Evolutionary conservation across 2,329 filamentous ascomycete species (phyloP).

Genomic region (Colletotrichum lini): DNA sequence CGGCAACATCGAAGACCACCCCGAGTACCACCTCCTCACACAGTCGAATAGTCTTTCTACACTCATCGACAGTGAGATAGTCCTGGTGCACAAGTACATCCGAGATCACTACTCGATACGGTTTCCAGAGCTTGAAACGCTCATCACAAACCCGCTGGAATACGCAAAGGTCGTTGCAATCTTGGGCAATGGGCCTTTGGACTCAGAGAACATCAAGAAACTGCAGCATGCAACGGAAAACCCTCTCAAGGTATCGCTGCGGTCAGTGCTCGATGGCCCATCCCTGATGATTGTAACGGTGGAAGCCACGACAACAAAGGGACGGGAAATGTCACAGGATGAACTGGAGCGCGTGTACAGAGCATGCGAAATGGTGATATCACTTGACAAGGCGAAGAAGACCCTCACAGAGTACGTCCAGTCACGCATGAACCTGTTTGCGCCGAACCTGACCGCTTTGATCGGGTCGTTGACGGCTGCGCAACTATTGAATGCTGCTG

Average conservation of each 20-base stretch:
- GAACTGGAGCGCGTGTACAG: slow-evolving; percentile 82
- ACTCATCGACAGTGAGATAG: slow-evolving; percentile 92
- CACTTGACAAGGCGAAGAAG: slow-evolving; percentile 88
- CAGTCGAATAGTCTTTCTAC: slow-evolving; percentile 92
- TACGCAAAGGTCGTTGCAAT: slow-evolving; percentile 97
- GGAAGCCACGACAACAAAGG: slow-evolving; percentile 91
- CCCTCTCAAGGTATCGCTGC: slow-evolving; percentile 80
- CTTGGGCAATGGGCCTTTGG: slow-evolving; percentile 91
- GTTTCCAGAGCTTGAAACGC: slow-evolving; percentile 91
- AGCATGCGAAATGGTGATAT: slow-evolving; percentile 91
- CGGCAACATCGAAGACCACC: slow-evolving; percentile 91
- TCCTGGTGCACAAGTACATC: slow-evolving; percentile 95
- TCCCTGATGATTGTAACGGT: slow-evolving; percentile 96
- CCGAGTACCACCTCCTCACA: slow-evolving; percentile 89
- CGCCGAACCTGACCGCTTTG: slow-evolving; percentile 91
- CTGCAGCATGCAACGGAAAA: slow-evolving; percentile 85
- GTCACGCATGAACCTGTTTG: slow-evolving; percentile 96
- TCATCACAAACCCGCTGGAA: slow-evolving; percentile 92
- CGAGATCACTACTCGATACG: slow-evolving; percentile 94
- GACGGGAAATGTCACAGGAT: slow-evolving; percentile 79
- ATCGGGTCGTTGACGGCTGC: slow-evolving; percentile 95
- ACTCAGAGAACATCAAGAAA: slow-evolving; percentile 83
- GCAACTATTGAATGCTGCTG: slow-evolving; percentile 95
- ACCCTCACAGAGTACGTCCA: slow-evolving; percentile 94
- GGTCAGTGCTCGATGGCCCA: slow-evolving; percentile 87